Conservation (phyloP, 129 eudicot genomes). For the Flaveria linearis region DNA sequence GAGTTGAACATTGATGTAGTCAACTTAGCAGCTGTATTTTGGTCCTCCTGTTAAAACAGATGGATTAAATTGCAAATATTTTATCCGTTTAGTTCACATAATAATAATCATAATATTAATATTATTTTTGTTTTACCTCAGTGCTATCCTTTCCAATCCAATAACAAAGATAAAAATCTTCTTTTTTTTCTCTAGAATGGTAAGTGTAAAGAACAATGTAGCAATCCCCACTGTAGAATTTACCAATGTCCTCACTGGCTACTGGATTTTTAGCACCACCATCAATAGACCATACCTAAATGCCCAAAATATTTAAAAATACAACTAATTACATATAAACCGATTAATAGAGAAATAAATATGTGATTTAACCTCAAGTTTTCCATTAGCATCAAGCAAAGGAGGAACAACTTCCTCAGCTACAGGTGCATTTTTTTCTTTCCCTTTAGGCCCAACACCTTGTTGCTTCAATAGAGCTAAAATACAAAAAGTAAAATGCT, state of each 20-base stretch:
- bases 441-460: constrained; percentile 78
- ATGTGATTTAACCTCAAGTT: constrained; percentile 63
- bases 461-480: constrained; percentile 95
- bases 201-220: constrained; percentile 85
- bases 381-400: constrained; percentile 87
- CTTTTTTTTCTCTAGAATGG: constrained; percentile 88
- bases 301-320: constrained; percentile 7
- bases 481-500: background rate
- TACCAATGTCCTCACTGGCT: constrained; percentile 76
- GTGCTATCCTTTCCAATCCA: constrained; percentile 98
- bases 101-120: background rate
- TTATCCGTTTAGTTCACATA: constrained; percentile 15
- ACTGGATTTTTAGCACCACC: constrained; percentile 78
- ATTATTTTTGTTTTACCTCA: constrained; percentile 55
- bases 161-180: constrained; percentile 81
- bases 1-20: constrained; percentile 85
- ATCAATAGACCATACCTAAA: constrained; percentile 88
- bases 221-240: constrained; percentile 97
- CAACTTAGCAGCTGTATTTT: constrained; percentile 66
- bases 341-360: background rate
- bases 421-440: constrained; percentile 64
- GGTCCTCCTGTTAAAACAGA: constrained; percentile 66
- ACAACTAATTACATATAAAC: background rate
- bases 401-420: constrained; percentile 90
- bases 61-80: constrained; percentile 14